These are phyloP conservation scores for Immersiporthe knoxdaviesiana DNA, from an alignment of 2,329 filamentous ascomycete species.

Conservation along the genomic window DNA sequence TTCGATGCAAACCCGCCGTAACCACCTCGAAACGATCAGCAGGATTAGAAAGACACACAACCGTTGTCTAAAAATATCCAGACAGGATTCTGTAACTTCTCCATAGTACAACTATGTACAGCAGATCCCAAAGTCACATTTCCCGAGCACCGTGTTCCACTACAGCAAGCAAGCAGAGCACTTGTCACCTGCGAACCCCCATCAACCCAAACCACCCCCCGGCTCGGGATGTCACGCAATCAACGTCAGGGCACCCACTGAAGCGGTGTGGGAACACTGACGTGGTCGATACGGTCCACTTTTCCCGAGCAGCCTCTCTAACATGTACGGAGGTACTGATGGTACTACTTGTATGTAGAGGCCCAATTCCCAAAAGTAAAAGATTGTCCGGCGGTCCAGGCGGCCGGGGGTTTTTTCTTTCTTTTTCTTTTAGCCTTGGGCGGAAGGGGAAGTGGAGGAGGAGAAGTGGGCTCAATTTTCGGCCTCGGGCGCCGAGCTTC, in stretches of 20 bases:
- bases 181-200: conserved; percentile 2
- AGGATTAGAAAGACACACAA: background rate
- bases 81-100: background rate
- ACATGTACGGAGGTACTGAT: no score
- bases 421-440: background rate
- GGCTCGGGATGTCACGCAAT: background rate
- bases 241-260: conserved; percentile 8
- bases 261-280: conserved; percentile 16
- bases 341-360: no score
- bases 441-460: background rate
- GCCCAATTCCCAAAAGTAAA: background rate
- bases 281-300: conserved; percentile 14
- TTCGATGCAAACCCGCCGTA: background rate
- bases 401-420: no score
- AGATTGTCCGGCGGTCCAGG: conserved; percentile 2
- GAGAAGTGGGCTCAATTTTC: background rate
- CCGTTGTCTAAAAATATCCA: background rate
- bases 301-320: background rate
- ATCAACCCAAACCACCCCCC: background rate
- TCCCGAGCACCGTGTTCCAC: background rate
- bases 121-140: background rate
- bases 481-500: conserved; percentile 1
- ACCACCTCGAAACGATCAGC: background rate
- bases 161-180: background rate
- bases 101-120: background rate